Evolutionary conservation across 2,329 filamentous ascomycete species (phyloP).

Genomic region (Helotiales sp.): DNA sequence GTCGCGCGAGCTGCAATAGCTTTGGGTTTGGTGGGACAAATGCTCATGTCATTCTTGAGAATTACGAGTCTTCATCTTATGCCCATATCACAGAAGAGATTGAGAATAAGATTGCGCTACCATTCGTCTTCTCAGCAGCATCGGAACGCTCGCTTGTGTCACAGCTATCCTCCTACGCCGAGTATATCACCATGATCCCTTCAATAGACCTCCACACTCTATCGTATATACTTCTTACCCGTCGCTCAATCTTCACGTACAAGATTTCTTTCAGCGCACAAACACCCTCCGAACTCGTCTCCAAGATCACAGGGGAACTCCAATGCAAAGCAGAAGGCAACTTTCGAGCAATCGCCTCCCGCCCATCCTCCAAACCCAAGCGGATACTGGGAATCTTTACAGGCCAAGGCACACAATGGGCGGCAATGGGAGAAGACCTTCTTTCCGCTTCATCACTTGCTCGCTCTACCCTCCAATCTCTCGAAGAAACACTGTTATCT

Average conservation of each 20-base stretch:
- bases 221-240: conserved; percentile 6
- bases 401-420: conserved; percentile 31
- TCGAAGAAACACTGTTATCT: conserved; percentile 28
- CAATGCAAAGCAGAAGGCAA: conserved; percentile 3
- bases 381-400: conserved; percentile 22
- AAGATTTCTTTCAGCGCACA: conserved; percentile 15
- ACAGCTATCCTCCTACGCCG: neutral
- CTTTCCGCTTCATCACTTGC: conserved; percentile 14
- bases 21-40: conserved; percentile 21
- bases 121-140: conserved; percentile 11
- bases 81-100: neutral
- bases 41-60: conserved; percentile 13
- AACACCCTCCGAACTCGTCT: conserved; percentile 3
- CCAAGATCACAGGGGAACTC: conserved; percentile 10
- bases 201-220: conserved; percentile 4
- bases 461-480: no score
- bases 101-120: neutral
- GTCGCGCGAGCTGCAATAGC: conserved; percentile 27
- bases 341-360: neutral
- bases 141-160: conserved; percentile 5
- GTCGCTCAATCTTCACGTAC: conserved; percentile 10
- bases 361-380: neutral
- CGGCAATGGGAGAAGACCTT: conserved; percentile 23
- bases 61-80: neutral
- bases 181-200: conserved; percentile 3